phyloP scores from a whole-genome alignment of 345 rosid species.

The Acer campestre region DNA sequence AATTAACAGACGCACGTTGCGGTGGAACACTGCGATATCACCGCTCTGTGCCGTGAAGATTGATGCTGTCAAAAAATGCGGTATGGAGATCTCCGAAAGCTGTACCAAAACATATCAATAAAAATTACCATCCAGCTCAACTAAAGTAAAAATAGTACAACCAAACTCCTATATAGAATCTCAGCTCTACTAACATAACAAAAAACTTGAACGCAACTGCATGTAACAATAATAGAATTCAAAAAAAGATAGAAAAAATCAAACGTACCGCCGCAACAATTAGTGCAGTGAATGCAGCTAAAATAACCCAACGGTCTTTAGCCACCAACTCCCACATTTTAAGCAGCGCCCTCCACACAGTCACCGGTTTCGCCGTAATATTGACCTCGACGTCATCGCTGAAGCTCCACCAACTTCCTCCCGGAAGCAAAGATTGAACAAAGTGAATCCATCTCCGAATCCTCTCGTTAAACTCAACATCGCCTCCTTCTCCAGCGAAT shows the following conservation, averaged over 20 bases:
- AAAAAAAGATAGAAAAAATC: background rate
- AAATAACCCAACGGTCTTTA: constrained; percentile 83
- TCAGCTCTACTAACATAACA: background rate
- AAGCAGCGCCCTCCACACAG: constrained; percentile 77
- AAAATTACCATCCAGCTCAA: background rate
- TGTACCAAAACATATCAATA: constrained; percentile 37
- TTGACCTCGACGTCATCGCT: constrained; percentile 67
- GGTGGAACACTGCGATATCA: constrained; percentile 68
- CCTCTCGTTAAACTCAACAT: constrained; percentile 42
- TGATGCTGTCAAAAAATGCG: constrained; percentile 94
- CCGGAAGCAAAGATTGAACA: constrained; percentile 67
- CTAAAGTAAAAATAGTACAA: background rate
- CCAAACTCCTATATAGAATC: background rate
- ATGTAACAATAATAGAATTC: background rate
- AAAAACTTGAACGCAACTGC: background rate
- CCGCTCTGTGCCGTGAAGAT: constrained; percentile 84
- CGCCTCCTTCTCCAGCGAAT: constrained; percentile 38
- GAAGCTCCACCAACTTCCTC: constrained; percentile 95
- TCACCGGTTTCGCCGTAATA: constrained; percentile 71
- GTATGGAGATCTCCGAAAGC: constrained; percentile 86
- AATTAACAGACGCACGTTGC: constrained; percentile 71
- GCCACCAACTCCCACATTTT: constrained; percentile 93
- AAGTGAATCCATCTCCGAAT: constrained; percentile 51
- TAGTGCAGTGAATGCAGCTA: constrained; percentile 79
- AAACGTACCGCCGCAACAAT: constrained; percentile 74